A percentile compares a stretch with the other conserved stretches of the same genome.
These are phyloP conservation scores for Heliocybe sulcata DNA, from an alignment of 1,284 basidiomycete genomes.

Conservation along the genomic window DNA sequence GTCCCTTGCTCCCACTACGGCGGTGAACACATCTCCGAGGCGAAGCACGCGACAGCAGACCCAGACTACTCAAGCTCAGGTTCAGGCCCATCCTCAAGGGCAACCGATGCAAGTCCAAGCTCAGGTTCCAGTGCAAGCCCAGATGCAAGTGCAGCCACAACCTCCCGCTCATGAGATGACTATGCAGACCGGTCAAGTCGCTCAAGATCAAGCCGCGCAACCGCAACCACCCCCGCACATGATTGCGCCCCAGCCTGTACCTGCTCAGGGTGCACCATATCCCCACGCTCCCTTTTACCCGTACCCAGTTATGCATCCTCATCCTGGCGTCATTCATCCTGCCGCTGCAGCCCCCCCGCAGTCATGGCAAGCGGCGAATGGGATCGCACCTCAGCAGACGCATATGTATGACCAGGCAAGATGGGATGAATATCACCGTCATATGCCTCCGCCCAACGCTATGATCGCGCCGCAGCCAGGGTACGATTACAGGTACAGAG, in stretches of 20 bases:
- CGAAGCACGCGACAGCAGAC: not conserved
- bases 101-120: not conserved
- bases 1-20: slow-evolving; percentile 6
- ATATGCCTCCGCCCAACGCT: slow-evolving; percentile 32
- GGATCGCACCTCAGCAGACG: slow-evolving; percentile 58
- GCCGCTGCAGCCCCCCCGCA: slow-evolving; percentile 42
- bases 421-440: slow-evolving; percentile 39
- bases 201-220: slow-evolving; percentile 22
- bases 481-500: slow-evolving; percentile 52
- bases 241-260: slow-evolving; percentile 14
- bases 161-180: slow-evolving; percentile 10
- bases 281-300: slow-evolving; percentile 29
- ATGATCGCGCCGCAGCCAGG: slow-evolving; percentile 34
- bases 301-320: slow-evolving; percentile 36
- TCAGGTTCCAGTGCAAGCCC: slow-evolving; percentile 2
- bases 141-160: slow-evolving; percentile 6
- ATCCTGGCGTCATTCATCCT: slow-evolving; percentile 36
- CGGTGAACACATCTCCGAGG: not conserved
- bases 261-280: slow-evolving; percentile 21
- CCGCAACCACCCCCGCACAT: slow-evolving; percentile 9
- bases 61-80: not conserved
- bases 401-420: slow-evolving; percentile 49
- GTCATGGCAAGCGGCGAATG: slow-evolving; percentile 52
- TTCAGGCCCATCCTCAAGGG: not conserved
- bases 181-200: slow-evolving; percentile 14